Evolutionary conservation across 176 grass and related monocot genomes (phyloP).

Genomic region (Dactylis glomerata): DNA sequence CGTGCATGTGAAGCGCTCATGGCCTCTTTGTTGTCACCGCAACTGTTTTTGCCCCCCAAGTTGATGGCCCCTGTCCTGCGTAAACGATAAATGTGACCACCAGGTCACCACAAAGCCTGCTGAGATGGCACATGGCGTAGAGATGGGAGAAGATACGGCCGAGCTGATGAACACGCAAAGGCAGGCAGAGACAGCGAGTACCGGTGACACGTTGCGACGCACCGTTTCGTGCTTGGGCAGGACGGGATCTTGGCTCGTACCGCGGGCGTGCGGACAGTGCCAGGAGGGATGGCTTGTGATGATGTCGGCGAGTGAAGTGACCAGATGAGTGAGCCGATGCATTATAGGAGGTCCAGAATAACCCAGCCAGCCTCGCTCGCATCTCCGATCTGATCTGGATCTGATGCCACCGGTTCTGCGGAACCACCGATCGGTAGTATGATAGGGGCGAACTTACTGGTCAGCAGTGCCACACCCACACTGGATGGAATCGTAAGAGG

Average conservation of each 20-base stretch:
- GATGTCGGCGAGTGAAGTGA: background rate
- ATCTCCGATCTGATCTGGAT: constrained; percentile 41
- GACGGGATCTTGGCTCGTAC: background rate
- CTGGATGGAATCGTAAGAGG: background rate
- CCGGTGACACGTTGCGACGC: background rate
- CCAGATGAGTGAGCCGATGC: background rate
- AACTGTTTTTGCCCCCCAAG: background rate
- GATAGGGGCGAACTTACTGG: background rate
- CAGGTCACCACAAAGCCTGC: background rate
- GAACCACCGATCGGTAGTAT: background rate
- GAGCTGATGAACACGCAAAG: constrained; percentile 44
- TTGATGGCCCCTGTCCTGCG: background rate
- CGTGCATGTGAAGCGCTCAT: background rate
- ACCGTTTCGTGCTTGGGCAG: background rate
- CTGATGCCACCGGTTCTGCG: background rate
- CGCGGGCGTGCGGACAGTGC: background rate
- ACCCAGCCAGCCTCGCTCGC: background rate
- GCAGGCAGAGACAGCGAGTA: background rate
- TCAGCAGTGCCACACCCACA: background rate
- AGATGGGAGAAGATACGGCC: constrained; percentile 19
- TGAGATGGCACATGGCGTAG: background rate
- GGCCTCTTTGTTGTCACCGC: background rate
- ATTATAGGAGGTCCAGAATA: background rate
- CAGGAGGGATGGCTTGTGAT: background rate
- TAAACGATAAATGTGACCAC: background rate